These are phyloP conservation scores for Fragaria iinumae DNA, from an alignment of 306 rosid genomes.

Conservation along the genomic window DNA sequence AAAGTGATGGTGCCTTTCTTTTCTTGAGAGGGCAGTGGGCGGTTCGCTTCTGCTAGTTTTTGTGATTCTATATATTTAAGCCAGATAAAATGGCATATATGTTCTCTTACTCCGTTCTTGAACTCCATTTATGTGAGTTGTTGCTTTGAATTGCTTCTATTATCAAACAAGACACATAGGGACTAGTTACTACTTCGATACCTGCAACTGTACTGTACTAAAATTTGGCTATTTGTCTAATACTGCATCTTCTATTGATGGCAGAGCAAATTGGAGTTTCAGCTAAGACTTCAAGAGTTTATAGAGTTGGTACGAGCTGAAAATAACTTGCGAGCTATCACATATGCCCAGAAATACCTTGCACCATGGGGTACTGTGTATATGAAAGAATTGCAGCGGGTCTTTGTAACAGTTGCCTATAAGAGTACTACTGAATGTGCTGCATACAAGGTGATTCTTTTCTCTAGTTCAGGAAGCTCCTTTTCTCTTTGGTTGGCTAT, in stretches of 20 bases:
- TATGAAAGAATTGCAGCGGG: slow-evolving; percentile 91
- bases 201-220: not conserved
- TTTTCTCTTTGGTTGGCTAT: not conserved
- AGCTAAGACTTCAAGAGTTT: slow-evolving; percentile 93
- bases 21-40: not conserved
- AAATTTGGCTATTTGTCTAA: slow-evolving; percentile 21
- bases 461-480: slow-evolving; percentile 4
- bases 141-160: not conserved
- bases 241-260: slow-evolving; percentile 36
- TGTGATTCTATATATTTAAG: not conserved
- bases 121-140: not conserved
- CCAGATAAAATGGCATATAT: not conserved
- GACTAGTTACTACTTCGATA: not conserved
- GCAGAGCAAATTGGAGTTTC: slow-evolving; percentile 95
- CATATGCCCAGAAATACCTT: slow-evolving; percentile 81
- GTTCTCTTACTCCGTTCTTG: not conserved
- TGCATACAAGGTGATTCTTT: slow-evolving; percentile 73
- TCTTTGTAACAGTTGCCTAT: slow-evolving; percentile 76
- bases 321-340: slow-evolving; percentile 71
- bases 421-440: slow-evolving; percentile 77
- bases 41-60: not conserved
- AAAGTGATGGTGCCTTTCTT: not conserved
- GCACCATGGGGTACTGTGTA: slow-evolving; percentile 85
- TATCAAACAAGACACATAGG: not conserved
- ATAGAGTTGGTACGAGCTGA: slow-evolving; percentile 94